Conservation (phyloP, 1,139 yeast species). For the Lodderomyces beijingensis region DNA sequence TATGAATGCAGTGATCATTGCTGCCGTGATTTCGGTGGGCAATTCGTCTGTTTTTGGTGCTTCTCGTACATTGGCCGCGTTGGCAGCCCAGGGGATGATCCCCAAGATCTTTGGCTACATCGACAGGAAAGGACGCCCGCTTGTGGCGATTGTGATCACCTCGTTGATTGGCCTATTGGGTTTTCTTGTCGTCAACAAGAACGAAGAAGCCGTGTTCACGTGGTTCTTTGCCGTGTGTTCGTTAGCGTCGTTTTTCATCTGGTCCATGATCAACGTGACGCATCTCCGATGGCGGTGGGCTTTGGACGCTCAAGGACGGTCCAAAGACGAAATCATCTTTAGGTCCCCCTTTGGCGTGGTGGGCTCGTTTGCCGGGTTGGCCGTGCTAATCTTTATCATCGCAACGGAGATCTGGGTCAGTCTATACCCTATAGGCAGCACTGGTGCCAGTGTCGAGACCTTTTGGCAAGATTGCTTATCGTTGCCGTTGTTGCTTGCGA, state of each 20-base stretch:
- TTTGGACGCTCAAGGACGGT: conserved; percentile 28
- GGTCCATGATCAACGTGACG: conserved; percentile 40
- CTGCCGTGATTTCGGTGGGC: conserved; percentile 51
- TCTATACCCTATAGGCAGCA: conserved; percentile 36
- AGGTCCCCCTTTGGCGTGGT: conserved; percentile 44
- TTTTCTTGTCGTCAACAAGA: conserved; percentile 50
- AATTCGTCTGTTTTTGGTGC: conserved; percentile 55
- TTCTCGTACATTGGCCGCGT: conserved; percentile 50
- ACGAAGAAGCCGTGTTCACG: conserved; percentile 49
- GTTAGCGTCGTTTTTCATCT: conserved; percentile 53
- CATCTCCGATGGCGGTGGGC: conserved; percentile 41
- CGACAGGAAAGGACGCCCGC: conserved; percentile 55
- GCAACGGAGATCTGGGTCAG: conserved; percentile 48
- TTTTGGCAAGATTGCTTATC: conserved; percentile 49
- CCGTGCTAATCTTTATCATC: conserved; percentile 37
- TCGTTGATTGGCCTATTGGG: conserved; percentile 56
- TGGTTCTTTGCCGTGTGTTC: conserved; percentile 70
- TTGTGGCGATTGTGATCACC: conserved; percentile 48
- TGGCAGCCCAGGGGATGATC: conserved; percentile 48
- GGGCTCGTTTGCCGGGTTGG: conserved; percentile 45
- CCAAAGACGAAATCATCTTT: conserved; percentile 44
- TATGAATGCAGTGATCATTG: conserved; percentile 50
- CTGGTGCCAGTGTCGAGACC: conserved; percentile 28
- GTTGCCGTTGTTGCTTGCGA: conserved; percentile 42
- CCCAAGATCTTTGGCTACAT: conserved; percentile 47